A percentile compares a stretch with the other conserved stretches of the same genome.
Evolutionary conservation across 129 eudicot species (phyloP).

Genomic region (Erigeron canadensis): DNA sequence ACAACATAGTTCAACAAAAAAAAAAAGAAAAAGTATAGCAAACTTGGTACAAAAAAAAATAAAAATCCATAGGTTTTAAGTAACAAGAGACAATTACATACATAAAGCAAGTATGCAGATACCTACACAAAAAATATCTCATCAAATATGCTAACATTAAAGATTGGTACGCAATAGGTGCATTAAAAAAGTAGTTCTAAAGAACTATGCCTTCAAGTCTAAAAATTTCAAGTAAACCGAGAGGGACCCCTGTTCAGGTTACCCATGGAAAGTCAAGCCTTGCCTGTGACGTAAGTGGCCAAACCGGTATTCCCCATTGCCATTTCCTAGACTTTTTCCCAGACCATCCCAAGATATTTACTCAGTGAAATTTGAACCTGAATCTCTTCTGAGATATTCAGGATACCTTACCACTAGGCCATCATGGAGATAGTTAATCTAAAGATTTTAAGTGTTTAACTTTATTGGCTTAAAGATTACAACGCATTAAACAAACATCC

Average conservation of each 20-base stretch:
- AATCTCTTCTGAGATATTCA: no score
- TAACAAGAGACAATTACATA: not conserved
- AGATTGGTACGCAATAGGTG: not conserved
- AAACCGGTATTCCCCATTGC: no score
- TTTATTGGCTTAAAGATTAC: not conserved
- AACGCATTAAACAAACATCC: not conserved
- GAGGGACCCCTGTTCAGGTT: no score
- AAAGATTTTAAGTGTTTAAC: not conserved
- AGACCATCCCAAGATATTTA: no score
- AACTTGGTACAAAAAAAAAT: not conserved
- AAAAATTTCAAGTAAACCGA: no score
- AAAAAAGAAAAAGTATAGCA: not conserved
- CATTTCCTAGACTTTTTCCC: no score
- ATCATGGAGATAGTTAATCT: not conserved
- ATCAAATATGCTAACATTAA: not conserved
- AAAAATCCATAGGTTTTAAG: not conserved
- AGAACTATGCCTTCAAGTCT: no score
- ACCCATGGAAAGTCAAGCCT: no score
- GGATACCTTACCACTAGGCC: no score
- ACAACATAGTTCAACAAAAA: not conserved
- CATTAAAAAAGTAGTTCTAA: not conserved
- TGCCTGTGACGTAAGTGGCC: no score
- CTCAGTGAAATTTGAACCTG: no score
- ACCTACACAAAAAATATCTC: not conserved
- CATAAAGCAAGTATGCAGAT: no score